phyloP scores from a whole-genome alignment of 768 basidiomycete genomes.

The Tylopilus sp. region DNA sequence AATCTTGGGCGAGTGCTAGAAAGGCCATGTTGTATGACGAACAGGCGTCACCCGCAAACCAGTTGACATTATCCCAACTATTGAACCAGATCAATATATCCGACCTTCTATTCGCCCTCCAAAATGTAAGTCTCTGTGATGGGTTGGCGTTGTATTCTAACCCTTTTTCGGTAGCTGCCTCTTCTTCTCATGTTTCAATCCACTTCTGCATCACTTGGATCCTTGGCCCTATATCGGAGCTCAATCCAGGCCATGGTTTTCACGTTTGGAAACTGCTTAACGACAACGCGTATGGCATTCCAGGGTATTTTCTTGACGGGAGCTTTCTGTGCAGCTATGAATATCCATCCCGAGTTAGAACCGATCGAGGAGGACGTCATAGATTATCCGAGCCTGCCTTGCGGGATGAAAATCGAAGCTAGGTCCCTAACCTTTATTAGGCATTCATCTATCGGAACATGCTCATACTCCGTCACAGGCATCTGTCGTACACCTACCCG shows the following conservation, averaged over 20 bases:
- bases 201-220: conserved; percentile 72
- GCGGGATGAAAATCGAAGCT: conserved; percentile 69
- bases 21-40: conserved; percentile 58
- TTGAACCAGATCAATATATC: conserved; percentile 58
- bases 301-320: conserved; percentile 86
- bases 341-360: conserved; percentile 63
- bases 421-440: conserved; percentile 43
- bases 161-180: conserved; percentile 51
- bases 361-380: conserved; percentile 53
- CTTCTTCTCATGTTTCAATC: conserved; percentile 69
- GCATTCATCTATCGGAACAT: conserved; percentile 5
- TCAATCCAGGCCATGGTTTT: conserved; percentile 71
- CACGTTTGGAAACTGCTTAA: conserved; percentile 58
- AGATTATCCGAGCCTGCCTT: conserved; percentile 43
- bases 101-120: conserved; percentile 60
- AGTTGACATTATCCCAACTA: conserved; percentile 42
- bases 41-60: conserved; percentile 34
- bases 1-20: conserved; percentile 68
- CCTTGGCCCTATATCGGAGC: conserved; percentile 76
- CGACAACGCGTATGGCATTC: conserved; percentile 70
- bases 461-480: conserved; percentile 35
- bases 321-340: conserved; percentile 77
- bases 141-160: conserved; percentile 10
- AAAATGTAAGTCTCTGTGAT: conserved; percentile 56
- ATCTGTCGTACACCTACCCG: conserved; percentile 77